Base-by-base conservation (phyloP, 164 flowering plant species). In the Kalanchoe fedtschenkoi region DNA sequence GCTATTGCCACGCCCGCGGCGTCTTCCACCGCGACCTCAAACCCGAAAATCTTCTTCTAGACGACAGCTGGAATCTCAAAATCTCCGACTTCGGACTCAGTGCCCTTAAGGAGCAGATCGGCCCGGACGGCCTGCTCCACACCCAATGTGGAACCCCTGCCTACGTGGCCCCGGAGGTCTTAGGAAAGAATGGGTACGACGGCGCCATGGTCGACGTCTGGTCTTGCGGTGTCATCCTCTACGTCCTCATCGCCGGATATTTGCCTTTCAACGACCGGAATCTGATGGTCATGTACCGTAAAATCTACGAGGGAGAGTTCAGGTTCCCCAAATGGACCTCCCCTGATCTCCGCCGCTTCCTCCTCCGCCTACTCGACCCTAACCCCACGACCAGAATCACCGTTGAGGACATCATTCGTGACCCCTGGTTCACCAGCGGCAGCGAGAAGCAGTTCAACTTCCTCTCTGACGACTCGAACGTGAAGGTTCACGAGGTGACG, bases 101-200 rank as follows among this genome's bases (percentile, higher is more conserved):
- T 58, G 89, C 93, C 19, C 70, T 84, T 0, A 57, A 65, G 32
- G 86, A 81, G 0, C 85, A 79, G 71, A 66, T 66, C 65, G 74
- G 69, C 13, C 59, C 81, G 64, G 90, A 83, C 68, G 88, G 80
- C 1, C 34, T 83, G 38, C 71, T 87, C 15, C 88, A 85, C 69
- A 87, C 95, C 0, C 64, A 82, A 1, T 87, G 95, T 73, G 88
- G 92, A 0, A 86, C 89, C 1, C 91, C 91, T 1, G 88, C 88
- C 0, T 86, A 83, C 65, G 83, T 82, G 34, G 88, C 92, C 0
- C 92, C 92, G 21, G 92, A 86, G 70, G 74, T 86, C 21, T 72
- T 84, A 6, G 74, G 77, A 6, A 78, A 78, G 72, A 82, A 78
- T 62, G 89, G 92, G 22, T 86, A 86, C 70, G 79, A 78, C 29